Evolutionary conservation across 2,329 filamentous ascomycete genomes (phyloP).

Genomic region (Pseudocercospora fuligena): DNA sequence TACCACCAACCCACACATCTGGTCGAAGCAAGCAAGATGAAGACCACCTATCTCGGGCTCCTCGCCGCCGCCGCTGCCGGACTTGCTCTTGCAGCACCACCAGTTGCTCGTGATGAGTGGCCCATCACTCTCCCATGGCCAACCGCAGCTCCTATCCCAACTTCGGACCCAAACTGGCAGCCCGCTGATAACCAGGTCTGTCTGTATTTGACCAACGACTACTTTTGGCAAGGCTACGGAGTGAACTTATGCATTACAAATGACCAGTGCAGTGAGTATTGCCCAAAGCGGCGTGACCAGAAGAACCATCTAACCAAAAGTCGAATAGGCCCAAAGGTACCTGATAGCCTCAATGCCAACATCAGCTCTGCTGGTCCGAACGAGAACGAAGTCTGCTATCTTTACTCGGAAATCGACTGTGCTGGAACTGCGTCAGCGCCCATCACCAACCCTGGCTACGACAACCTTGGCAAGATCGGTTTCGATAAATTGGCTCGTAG

Average conservation of each 20-base stretch:
- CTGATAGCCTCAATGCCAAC: constrained; percentile 14
- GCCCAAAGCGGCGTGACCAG: background rate
- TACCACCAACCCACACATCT: background rate
- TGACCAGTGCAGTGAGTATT: constrained; percentile 14
- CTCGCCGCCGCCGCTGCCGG: background rate
- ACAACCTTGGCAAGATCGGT: constrained; percentile 5
- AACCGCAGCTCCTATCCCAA: constrained; percentile 1
- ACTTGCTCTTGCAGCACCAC: constrained; percentile 7
- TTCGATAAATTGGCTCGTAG: constrained; percentile 18
- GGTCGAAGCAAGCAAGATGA: constrained; percentile 3
- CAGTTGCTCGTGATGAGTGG: constrained; percentile 12
- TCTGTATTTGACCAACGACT: constrained; percentile 19
- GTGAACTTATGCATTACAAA: constrained; percentile 19
- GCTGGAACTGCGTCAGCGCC: constrained; percentile 10
- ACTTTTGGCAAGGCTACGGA: constrained; percentile 14
- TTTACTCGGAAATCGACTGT: constrained; percentile 20
- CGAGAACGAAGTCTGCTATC: constrained; percentile 14
- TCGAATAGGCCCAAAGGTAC: constrained; percentile 14
- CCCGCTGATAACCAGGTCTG: constrained; percentile 17
- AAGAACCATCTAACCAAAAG: background rate
- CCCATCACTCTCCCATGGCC: constrained; percentile 1
- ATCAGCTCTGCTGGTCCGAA: constrained; percentile 16
- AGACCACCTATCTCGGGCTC: background rate
- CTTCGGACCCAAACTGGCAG: constrained; percentile 1
- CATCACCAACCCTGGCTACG: constrained; percentile 16